Evolutionary conservation across 2,329 filamentous ascomycete genomes (phyloP), one percentile per base, ranked within the genome.

Genomic region (Colletotrichum echinochloae): DNA sequence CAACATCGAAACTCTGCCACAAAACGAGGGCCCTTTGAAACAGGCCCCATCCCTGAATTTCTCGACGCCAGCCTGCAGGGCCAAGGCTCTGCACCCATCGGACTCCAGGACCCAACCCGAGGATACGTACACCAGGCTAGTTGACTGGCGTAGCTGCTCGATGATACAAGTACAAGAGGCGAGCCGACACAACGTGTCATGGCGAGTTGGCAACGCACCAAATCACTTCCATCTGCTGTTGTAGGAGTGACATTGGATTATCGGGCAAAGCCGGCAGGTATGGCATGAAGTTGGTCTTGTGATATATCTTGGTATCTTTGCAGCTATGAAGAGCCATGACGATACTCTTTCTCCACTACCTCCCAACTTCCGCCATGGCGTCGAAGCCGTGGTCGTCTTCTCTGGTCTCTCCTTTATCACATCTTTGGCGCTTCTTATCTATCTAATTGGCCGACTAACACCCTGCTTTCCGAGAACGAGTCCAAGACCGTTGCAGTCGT

Each of bases 371-470:
- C 75, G 73, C 18, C 73, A 77, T 46, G 81, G 81, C 20, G 77
- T 83, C 20, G 75, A 77, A 8, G 80, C 80, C 20, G 78, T 83
- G n/a, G 74, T 77, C 55, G 74, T 76, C 35, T 78, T 81, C 60
- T 79, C 77, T 49, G 75, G 79, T 44, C 63, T 79, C 11, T 83
- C 81, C 12, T 81, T 83, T 69, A 39, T 81, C n/a, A 73, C 80
- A 3, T 77, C 76, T 2, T 54, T 77, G 3, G 65, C 72, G 8
- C 74, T 83, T 2, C 77, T 82, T 39, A n/a, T 75, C 46, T 81
- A 79, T 62, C 75, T 83, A 23, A 77, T 75, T 1, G 78, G 76
- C 72, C 81, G 81, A 71, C 74, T 83, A 26, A 51, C 78, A 14
- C 70, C 68, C 49, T 83, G 81, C 81, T 77, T 78, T 51, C 52